Conservation (phyloP, 768 basidiomycete species). For the Suillus subalutaceus region DNA sequence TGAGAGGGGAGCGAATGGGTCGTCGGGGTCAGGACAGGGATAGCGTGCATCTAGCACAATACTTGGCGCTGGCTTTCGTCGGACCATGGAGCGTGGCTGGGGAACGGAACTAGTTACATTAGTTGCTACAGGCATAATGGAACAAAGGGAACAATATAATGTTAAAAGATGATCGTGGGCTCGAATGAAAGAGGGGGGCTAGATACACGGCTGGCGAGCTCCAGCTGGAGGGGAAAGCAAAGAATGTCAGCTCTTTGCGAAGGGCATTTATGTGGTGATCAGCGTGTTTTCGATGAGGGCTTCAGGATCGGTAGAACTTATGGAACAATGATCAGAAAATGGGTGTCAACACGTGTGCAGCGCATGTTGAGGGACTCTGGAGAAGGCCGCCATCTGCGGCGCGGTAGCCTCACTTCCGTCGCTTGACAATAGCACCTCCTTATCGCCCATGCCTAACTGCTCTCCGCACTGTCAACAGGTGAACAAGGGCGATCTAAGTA, state of each 20-base stretch:
- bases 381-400: conserved; percentile 18
- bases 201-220: conserved; percentile 13
- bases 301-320: conserved; percentile 11
- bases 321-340: conserved; percentile 17
- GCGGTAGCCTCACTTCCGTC: conserved; percentile 32
- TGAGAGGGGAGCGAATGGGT: conserved; percentile 73
- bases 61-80: conserved; percentile 60
- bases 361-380: conserved; percentile 13
- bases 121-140: conserved; percentile 34
- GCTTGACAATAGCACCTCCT: conserved; percentile 29
- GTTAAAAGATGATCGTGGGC: conserved; percentile 16
- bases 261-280: conserved; percentile 34
- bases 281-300: conserved; percentile 40
- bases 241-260: conserved; percentile 14
- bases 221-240: conserved; percentile 21
- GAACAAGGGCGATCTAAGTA: background rate
- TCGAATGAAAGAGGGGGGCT: conserved; percentile 13
- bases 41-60: conserved; percentile 57
- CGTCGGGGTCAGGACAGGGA: conserved; percentile 66
- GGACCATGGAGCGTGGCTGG: conserved; percentile 27
- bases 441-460: conserved; percentile 22
- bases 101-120: conserved; percentile 23
- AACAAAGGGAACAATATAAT: conserved; percentile 17
- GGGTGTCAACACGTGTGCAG: conserved; percentile 13
- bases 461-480: background rate